Percentiles rank a stretch among this genome's conserved stretches.
phyloP scores from a whole-genome alignment of 2,329 filamentous ascomycete genomes.

The Cytospora paraplurivora region DNA sequence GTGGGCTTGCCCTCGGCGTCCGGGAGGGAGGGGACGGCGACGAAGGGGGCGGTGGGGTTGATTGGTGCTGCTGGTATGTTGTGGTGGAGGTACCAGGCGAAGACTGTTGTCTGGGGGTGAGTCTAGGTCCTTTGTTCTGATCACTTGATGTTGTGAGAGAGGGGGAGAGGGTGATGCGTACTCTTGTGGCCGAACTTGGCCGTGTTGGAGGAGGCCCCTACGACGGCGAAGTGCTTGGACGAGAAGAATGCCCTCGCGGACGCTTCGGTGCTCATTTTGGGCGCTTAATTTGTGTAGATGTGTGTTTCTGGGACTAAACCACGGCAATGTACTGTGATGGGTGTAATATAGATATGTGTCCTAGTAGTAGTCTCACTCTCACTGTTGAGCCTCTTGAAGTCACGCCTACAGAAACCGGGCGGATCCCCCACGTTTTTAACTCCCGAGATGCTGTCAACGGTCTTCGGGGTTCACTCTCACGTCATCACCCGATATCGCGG shows the following conservation, averaged over 20 bases:
- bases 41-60: conserved; percentile 70
- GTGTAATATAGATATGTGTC: too few relatives aligned
- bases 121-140: background rate
- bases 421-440: conserved; percentile 6
- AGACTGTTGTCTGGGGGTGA: conserved; percentile 59
- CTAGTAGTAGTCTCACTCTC: too few relatives aligned
- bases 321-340: too few relatives aligned
- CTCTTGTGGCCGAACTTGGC: conserved; percentile 88
- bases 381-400: too few relatives aligned
- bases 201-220: conserved; percentile 83
- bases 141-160: too few relatives aligned
- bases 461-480: conserved; percentile 8
- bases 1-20: conserved; percentile 38
- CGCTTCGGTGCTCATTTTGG: conserved; percentile 71
- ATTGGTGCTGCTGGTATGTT: conserved; percentile 77
- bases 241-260: conserved; percentile 79
- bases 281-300: too few relatives aligned
- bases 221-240: conserved; percentile 79
- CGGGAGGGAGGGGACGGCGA: conserved; percentile 55
- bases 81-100: conserved; percentile 84
- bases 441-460: conserved; percentile 11
- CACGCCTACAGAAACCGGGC: too few relatives aligned
- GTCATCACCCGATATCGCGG: conserved; percentile 6
- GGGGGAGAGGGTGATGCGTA: conserved; percentile 41
- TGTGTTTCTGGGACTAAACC: too few relatives aligned